phyloP scores from a whole-genome alignment of 1,284 basidiomycete genomes.

The Rhizoctonia solani region DNA sequence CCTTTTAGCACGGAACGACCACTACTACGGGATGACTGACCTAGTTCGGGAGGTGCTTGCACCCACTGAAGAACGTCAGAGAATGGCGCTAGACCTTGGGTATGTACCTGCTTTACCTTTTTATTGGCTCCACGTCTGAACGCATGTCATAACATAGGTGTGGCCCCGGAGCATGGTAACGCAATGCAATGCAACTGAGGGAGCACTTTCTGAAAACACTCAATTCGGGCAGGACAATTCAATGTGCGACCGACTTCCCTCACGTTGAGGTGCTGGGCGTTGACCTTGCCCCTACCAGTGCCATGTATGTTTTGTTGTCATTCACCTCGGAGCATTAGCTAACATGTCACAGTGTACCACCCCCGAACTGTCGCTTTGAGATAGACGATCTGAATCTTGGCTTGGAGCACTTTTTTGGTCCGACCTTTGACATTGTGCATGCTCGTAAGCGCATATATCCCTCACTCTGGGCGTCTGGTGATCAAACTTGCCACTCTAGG shows the following conservation, averaged over 20 bases:
- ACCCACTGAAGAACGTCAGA: slow-evolving; percentile 43
- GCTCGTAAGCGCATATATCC: slow-evolving; percentile 68
- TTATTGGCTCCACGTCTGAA: neutral
- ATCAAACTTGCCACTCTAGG: slow-evolving; percentile 35
- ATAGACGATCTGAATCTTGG: slow-evolving; percentile 82
- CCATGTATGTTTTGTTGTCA: slow-evolving; percentile 52
- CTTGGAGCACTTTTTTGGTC: slow-evolving; percentile 74
- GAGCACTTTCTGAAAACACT: slow-evolving; percentile 7
- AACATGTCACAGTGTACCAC: slow-evolving; percentile 30
- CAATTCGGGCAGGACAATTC: slow-evolving; percentile 62
- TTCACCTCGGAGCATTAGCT: neutral
- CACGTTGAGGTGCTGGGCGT: slow-evolving; percentile 69
- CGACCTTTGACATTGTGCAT: slow-evolving; percentile 70
- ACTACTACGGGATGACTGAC: slow-evolving; percentile 8
- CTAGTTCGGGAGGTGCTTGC: slow-evolving; percentile 48
- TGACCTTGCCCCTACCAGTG: slow-evolving; percentile 76
- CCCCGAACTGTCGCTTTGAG: slow-evolving; percentile 53
- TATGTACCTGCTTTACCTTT: neutral
- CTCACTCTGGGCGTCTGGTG: slow-evolving; percentile 50
- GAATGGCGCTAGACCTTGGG: slow-evolving; percentile 68
- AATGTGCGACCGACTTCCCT: slow-evolving; percentile 71
- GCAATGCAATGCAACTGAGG: neutral
- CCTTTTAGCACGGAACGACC: slow-evolving; percentile 49
- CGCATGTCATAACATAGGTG: slow-evolving; percentile 53
- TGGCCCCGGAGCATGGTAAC: slow-evolving; percentile 74